These are phyloP conservation scores for Agaricus subrufescens DNA, from an alignment of 768 basidiomycete species.

Conservation along the genomic window DNA sequence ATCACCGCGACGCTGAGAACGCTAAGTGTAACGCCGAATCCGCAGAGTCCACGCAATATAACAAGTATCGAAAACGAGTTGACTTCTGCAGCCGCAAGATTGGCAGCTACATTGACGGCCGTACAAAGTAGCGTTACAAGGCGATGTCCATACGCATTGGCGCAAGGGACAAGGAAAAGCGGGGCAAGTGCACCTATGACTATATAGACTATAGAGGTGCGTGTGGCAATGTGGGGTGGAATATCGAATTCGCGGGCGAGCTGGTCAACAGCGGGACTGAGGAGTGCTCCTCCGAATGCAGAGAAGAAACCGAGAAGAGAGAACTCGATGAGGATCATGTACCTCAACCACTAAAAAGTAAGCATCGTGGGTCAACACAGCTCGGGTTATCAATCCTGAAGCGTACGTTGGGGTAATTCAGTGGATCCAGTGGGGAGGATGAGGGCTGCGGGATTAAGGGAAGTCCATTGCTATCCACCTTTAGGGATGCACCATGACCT, in stretches of 20 bases:
- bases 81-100: conserved; percentile 26
- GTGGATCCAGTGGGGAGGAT: conserved; percentile 17
- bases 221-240: background rate
- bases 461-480: conserved; percentile 30
- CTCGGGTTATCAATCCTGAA: no score
- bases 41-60: conserved; percentile 22
- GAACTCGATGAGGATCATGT: background rate
- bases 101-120: conserved; percentile 25
- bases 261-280: background rate
- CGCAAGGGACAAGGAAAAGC: background rate
- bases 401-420: conserved; percentile 6
- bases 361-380: no score
- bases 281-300: background rate
- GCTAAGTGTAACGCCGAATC: conserved; percentile 24
- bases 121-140: conserved; percentile 24
- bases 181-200: background rate
- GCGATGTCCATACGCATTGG: conserved; percentile 1
- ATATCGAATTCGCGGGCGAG: background rate
- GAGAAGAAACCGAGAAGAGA: background rate
- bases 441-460: conserved; percentile 40
- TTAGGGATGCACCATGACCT: conserved; percentile 9
- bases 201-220: background rate
- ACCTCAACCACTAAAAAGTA: background rate
- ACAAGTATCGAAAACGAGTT: conserved; percentile 26
- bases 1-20: conserved; percentile 34